Evolutionary conservation across 129 eudicot species (phyloP), one percentile per base, ranked within the genome.

Genomic region (Helichrysum umbraculigerum): DNA sequence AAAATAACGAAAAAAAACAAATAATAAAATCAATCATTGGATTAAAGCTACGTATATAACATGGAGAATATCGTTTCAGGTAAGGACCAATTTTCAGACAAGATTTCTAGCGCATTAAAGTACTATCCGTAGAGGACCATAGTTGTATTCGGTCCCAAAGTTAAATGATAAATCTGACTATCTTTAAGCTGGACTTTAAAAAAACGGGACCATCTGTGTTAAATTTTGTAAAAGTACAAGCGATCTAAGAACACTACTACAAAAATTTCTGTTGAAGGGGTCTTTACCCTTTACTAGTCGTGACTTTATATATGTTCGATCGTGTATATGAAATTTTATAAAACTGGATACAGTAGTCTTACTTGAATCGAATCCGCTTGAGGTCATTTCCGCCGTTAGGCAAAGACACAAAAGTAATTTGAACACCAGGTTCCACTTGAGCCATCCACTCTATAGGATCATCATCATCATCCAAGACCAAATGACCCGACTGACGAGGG

Each of bases 361-460:
- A 93, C 98, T 93, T 90, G 90, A 93, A 93, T 47, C 98, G 92
- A 64, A 93, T 93, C 16, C 98, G 82, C 69, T 90, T 93, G 68
- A 93, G 90, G 54, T 93, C 98, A 73, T 93, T 93, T 71, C 98
- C 98, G 17, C 96, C 96, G 14, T 85, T 75, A 64, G 96, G 89
- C 76, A 93, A 91, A 74, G 98, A 87, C 62, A 83, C 96, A 79
- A 93, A 93, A 12, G 98, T 93, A 73, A 93, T 93, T 69, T 93
- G 98, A 71, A 93, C 95, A 64, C 98, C 98, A 12, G 97, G 96
- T 80, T 93, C 98, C 70, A 90, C 98, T 74, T 93, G 98, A 20
- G 98, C 98, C 87, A 82, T 88, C 98, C 98, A 93, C 57, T 93
- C 97, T 12, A 88, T 88, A 6, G 97, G 91, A 56, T 88, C 97